Evolutionary conservation across 2,329 filamentous ascomycete species (phyloP).

Genomic region (Colletotrichum destructivum): DNA sequence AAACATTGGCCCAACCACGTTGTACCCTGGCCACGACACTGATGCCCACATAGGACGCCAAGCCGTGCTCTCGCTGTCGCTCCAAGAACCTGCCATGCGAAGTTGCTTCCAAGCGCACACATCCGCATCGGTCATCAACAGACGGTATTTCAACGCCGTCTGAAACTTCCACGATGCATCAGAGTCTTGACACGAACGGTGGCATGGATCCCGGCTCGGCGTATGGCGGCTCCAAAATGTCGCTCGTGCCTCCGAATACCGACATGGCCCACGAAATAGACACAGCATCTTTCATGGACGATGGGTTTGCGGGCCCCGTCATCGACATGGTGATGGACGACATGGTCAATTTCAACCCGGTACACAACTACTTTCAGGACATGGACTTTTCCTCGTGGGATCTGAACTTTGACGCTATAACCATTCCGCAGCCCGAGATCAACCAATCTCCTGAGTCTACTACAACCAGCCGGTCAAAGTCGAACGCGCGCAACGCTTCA

Average conservation of each 20-base stretch:
- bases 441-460: constrained; percentile 49
- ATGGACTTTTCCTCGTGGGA: constrained; percentile 53
- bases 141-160: constrained; percentile 33
- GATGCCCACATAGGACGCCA: constrained; percentile 20
- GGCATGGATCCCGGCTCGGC: constrained; percentile 19
- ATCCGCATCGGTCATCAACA: constrained; percentile 24
- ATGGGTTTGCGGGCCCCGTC: constrained; percentile 28
- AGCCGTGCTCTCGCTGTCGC: constrained; percentile 38
- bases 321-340: constrained; percentile 36
- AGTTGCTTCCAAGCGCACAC: constrained; percentile 33
- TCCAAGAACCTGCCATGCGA: constrained; percentile 36
- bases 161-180: constrained; percentile 37
- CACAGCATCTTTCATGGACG: constrained; percentile 25
- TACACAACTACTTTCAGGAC: constrained; percentile 49
- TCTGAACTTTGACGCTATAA: constrained; percentile 50
- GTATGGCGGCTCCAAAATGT: constrained; percentile 20
- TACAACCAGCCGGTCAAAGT: constrained; percentile 44
- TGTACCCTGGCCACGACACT: background rate
- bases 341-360: constrained; percentile 48
- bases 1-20: background rate
- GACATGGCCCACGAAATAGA: constrained; percentile 28
- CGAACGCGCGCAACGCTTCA: constrained; percentile 46
- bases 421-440: constrained; percentile 49
- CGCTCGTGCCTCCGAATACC: constrained; percentile 18
- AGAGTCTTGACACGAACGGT: constrained; percentile 21